phyloP scores from a whole-genome alignment of 225 moss, liverwort and hornwort genomes.

The Ulota crispa region DNA sequence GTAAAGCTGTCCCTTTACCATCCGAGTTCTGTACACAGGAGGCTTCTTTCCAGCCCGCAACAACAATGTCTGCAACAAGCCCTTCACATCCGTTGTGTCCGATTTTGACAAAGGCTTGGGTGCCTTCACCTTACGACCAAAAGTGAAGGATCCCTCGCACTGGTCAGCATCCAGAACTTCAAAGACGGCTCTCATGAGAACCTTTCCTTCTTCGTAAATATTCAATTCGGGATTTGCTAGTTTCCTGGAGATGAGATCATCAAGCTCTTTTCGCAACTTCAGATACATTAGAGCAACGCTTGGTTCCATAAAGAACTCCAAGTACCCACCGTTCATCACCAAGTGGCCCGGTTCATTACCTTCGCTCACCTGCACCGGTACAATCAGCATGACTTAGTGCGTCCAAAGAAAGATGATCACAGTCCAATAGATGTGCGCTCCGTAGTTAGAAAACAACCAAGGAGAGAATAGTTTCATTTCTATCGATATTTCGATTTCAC shows the following conservation, averaged over 20 bases:
- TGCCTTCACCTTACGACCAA: conserved; percentile 60
- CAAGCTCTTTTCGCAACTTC: conserved; percentile 82
- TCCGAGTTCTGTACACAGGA: conserved; percentile 75
- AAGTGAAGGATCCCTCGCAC: conserved; percentile 82
- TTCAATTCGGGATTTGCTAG: conserved; percentile 72
- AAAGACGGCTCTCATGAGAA: conserved; percentile 62
- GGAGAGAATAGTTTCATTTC: neutral
- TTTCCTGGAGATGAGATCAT: conserved; percentile 73
- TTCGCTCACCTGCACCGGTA: conserved; percentile 44
- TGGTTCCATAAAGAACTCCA: conserved; percentile 89
- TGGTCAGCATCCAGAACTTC: conserved; percentile 84
- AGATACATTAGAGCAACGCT: conserved; percentile 73
- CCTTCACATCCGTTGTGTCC: conserved; percentile 69
- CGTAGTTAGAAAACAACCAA: neutral
- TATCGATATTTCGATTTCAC: neutral
- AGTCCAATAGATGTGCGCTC: neutral
- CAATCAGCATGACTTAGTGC: neutral
- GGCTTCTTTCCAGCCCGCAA: conserved; percentile 74
- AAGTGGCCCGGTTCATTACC: conserved; percentile 85
- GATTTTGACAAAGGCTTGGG: conserved; percentile 32
- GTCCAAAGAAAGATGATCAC: neutral
- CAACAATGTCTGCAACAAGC: conserved; percentile 70
- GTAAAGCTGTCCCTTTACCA: conserved; percentile 54
- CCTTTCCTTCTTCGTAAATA: conserved; percentile 63
- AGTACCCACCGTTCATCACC: conserved; percentile 80